Conservation (phyloP, 2,329 filamentous ascomycete genomes). For the Hymenotorrendiella dingleyae region DNA sequence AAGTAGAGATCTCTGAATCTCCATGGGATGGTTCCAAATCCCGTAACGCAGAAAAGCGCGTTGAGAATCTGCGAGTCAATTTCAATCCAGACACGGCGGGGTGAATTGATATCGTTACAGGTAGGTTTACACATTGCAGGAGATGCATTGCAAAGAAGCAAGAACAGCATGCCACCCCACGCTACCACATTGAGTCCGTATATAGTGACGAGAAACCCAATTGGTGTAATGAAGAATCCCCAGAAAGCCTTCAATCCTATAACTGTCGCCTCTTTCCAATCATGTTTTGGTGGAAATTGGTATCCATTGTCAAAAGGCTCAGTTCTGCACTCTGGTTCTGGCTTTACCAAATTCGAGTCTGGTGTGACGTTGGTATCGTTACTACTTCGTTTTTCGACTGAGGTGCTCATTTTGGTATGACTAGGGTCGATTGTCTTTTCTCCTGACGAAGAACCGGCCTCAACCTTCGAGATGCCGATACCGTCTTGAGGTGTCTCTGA, state of each 20-base stretch:
- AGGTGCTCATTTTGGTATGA: constrained; percentile 1
- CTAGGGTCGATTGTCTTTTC: constrained; percentile 6
- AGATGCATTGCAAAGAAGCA: constrained; percentile 70
- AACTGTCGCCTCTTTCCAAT: constrained; percentile 51
- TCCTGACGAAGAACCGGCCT: neutral
- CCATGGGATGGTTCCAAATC: constrained; percentile 80
- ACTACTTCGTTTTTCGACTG: constrained; percentile 13
- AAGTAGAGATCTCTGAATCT: constrained; percentile 75
- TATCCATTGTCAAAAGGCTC: constrained; percentile 55
- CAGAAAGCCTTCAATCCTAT: constrained; percentile 58
- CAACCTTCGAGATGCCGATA: constrained; percentile 6
- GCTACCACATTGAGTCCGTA: constrained; percentile 80
- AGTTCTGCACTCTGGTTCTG: constrained; percentile 22
- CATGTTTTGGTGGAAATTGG: constrained; percentile 56
- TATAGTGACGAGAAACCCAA: constrained; percentile 70
- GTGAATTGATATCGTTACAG: constrained; percentile 68
- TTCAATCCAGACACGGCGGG: constrained; percentile 80
- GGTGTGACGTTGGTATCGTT: constrained; percentile 19
- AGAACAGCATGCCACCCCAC: constrained; percentile 88
- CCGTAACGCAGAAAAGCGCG: constrained; percentile 79
- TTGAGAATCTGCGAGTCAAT: constrained; percentile 79
- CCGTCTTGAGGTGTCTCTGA: constrained; percentile 7
- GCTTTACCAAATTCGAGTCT: constrained; percentile 12
- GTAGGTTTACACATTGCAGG: constrained; percentile 66
- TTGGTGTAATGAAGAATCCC: constrained; percentile 67